Conservation (phyloP, 2,329 filamentous ascomycete genomes). For the Fusarium humuli region DNA sequence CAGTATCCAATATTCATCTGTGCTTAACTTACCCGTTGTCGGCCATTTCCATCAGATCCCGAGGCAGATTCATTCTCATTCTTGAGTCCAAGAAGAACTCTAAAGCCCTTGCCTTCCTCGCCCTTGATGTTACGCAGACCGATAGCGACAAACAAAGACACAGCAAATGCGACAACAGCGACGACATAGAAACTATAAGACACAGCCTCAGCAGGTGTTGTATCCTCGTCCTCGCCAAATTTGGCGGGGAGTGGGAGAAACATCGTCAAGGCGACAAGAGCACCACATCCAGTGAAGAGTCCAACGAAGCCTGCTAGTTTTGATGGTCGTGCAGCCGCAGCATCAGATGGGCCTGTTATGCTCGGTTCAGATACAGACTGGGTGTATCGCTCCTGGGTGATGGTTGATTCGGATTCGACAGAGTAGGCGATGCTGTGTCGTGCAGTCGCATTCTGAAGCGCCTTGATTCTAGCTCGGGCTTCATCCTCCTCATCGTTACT, state of each 20-base stretch:
- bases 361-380: slow-evolving; percentile 50
- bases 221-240: slow-evolving; percentile 77
- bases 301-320: slow-evolving; percentile 89
- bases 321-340: slow-evolving; percentile 60
- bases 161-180: slow-evolving; percentile 74
- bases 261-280: slow-evolving; percentile 81
- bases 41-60: slow-evolving; percentile 34
- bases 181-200: slow-evolving; percentile 91
- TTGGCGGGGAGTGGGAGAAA: slow-evolving; percentile 89
- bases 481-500: slow-evolving; percentile 48
- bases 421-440: slow-evolving; percentile 73
- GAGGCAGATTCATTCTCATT: slow-evolving; percentile 39
- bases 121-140: slow-evolving; percentile 77
- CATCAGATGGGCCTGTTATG: slow-evolving; percentile 41
- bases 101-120: slow-evolving; percentile 82
- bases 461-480: slow-evolving; percentile 49
- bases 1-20: not conserved
- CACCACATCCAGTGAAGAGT: slow-evolving; percentile 91
- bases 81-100: slow-evolving; percentile 62
- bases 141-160: slow-evolving; percentile 81
- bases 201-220: slow-evolving; percentile 79
- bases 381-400: slow-evolving; percentile 73
- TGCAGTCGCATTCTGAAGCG: slow-evolving; percentile 51
- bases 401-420: slow-evolving; percentile 79
- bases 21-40: slow-evolving; percentile 45